Evolutionary conservation across 352 stramenopile genomes (phyloP).

Genomic region (Phytophthora vignae): DNA sequence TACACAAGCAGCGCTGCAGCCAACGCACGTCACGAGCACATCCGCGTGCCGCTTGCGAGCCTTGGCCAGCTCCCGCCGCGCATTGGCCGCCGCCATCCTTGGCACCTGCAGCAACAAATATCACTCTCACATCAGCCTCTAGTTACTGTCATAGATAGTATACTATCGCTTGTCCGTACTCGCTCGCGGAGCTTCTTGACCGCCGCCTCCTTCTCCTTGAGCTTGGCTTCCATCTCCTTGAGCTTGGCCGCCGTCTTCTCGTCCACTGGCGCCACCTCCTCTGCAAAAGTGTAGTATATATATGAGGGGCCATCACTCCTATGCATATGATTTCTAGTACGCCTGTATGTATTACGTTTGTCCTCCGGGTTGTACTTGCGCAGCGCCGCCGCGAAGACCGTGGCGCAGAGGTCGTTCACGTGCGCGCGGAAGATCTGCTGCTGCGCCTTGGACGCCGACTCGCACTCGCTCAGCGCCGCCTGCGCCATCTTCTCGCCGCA

Average conservation of each 20-base stretch:
- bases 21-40: slow-evolving; percentile 53
- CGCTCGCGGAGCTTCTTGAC: slow-evolving; percentile 69
- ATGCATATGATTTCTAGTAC: too few relatives aligned
- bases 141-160: not conserved
- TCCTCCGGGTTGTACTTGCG: slow-evolving; percentile 76
- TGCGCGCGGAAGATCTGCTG: slow-evolving; percentile 82
- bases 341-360: slow-evolving; percentile 52
- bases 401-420: slow-evolving; percentile 78
- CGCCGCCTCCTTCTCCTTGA: slow-evolving; percentile 60
- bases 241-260: slow-evolving; percentile 49
- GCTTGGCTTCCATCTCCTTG: slow-evolving; percentile 53
- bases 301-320: not conserved
- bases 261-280: slow-evolving; percentile 73
- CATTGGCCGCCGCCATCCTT: slow-evolving; percentile 58
- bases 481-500: slow-evolving; percentile 66
- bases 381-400: slow-evolving; percentile 69
- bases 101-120: slow-evolving; percentile 46
- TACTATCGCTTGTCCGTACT: slow-evolving; percentile 27
- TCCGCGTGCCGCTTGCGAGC: slow-evolving; percentile 65
- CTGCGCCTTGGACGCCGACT: slow-evolving; percentile 59
- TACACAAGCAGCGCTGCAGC: not conserved
- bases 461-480: slow-evolving; percentile 60
- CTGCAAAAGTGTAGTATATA: too few relatives aligned
- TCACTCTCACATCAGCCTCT: not conserved
- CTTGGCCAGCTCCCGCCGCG: slow-evolving; percentile 55